Base-by-base conservation (phyloP, 495 filamentous ascomycete species). In the Penicillium lagena region DNA sequence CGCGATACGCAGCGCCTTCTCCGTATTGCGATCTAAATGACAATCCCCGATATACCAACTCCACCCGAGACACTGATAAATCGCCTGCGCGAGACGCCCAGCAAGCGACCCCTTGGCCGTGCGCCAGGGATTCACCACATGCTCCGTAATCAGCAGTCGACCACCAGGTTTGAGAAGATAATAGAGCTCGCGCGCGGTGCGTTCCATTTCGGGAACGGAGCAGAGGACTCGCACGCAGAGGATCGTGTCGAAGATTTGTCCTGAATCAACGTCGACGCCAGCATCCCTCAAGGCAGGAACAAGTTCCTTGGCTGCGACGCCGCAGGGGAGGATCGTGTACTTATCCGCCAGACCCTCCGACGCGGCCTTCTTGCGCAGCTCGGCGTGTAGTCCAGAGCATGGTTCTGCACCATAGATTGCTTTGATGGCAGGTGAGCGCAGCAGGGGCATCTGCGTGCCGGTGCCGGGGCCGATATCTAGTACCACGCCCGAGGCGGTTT, bases 141-240 rank as follows among this genome's bases (percentile, higher is more conserved):
- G 86, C 69, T 90, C 86, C 35, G 78, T 82, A 10, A 87, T 70
- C 35, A 87, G 76, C 76, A 86, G 73, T 35, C 70, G 56, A 0
- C 86, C 86, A 9, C 85, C 86, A 0, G 81, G 79, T 54, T 76
- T 80, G 14, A 90, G 59, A 46, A 82, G 66, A 4, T 51, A 43
- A 63, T 87, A 89, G 42, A 89, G 52, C 40, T 78, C 75, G 11
- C 50, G 55, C 12, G 76, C 74, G 36, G 83, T 79, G 9, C 52
- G 52, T 50, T 79, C 68, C 29, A 83, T 77, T 10, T 79, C 64
- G 1, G 83, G 83, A 42, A 89, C 82, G 40, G 78, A 81, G 63
- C 86, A 90, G 5, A 90, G 68, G 38, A 86, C 87, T 9, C 85
- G 76, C 36, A 87, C 67, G 11, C 79, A 79, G 37, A 88, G 68